A percentile compares a stretch with the other conserved stretches of the same genome.
These are phyloP conservation scores for Alternaria arborescens DNA, from an alignment of 2,329 filamentous ascomycete species.

Conservation along the genomic window DNA sequence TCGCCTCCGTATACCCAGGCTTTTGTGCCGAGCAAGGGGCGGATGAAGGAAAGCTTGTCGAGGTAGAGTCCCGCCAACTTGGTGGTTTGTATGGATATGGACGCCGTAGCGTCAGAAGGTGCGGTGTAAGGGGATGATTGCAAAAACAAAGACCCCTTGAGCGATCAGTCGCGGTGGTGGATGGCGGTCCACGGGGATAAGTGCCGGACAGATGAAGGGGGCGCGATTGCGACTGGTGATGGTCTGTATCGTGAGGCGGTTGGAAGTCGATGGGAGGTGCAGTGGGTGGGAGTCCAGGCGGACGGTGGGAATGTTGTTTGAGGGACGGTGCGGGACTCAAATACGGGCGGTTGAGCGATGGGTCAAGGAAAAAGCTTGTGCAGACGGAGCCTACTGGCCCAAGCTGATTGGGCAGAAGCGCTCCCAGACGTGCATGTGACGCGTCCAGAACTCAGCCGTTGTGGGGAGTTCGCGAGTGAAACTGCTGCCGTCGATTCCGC, in stretches of 20 bases:
- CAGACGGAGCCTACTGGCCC: conserved; percentile 7
- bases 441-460: neutral
- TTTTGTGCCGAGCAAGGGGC: conserved; percentile 90
- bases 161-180: conserved; percentile 40
- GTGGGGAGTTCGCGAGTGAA: conserved; percentile 1
- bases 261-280: neutral
- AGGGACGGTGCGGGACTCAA: conserved; percentile 23
- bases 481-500: conserved; percentile 6
- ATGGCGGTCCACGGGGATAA: conserved; percentile 25
- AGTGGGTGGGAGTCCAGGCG: conserved; percentile 32
- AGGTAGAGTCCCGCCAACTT: conserved; percentile 91
- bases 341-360: conserved; percentile 10
- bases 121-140: conserved; percentile 25
- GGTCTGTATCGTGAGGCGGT: conserved; percentile 3
- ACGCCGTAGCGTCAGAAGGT: conserved; percentile 51
- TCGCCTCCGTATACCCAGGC: conserved; percentile 97
- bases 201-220: conserved; percentile 22
- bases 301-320: conserved; percentile 34
- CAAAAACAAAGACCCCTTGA: conserved; percentile 28
- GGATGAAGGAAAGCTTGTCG: conserved; percentile 75
- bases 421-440: conserved; percentile 13
- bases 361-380: conserved; percentile 19
- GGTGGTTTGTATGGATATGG: conserved; percentile 66
- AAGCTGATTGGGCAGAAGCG: conserved; percentile 21
- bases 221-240: conserved; percentile 18